Evolutionary conservation across 1,139 yeast genomes (phyloP).

Genomic region (Debaryomyces psychrophilus): DNA sequence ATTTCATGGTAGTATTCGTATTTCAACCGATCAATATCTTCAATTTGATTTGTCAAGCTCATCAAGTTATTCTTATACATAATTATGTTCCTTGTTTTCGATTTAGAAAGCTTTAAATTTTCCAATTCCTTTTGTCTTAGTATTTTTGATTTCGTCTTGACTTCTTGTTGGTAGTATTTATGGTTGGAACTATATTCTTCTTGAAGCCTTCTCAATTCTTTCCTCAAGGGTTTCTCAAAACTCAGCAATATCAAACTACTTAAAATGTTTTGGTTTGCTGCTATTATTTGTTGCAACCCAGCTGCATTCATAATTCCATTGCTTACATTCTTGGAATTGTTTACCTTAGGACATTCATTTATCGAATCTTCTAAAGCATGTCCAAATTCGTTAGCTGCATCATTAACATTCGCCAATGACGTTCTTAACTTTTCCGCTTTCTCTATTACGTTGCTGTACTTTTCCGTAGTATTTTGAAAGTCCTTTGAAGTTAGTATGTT

Average conservation of each 20-base stretch:
- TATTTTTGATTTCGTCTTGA: constrained; percentile 51
- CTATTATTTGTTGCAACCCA: constrained; percentile 74
- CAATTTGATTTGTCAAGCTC: constrained; percentile 71
- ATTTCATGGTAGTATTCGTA: constrained; percentile 74
- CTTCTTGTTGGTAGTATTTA: constrained; percentile 53
- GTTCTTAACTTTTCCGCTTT: constrained; percentile 56
- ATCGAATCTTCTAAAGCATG: constrained; percentile 60
- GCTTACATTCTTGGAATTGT: constrained; percentile 64
- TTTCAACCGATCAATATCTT: constrained; percentile 75
- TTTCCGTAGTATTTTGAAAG: constrained; percentile 48
- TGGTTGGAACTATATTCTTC: constrained; percentile 47
- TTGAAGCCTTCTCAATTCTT: constrained; percentile 46
- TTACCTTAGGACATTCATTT: constrained; percentile 60
- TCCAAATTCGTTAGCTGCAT: constrained; percentile 76
- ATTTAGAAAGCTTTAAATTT: constrained; percentile 56
- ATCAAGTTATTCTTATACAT: constrained; percentile 66
- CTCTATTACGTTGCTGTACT: constrained; percentile 50
- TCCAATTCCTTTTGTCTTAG: constrained; percentile 60
- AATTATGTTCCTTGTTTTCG: constrained; percentile 60
- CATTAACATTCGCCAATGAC: constrained; percentile 54
- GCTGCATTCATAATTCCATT: constrained; percentile 75
- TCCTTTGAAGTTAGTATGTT: constrained; percentile 63
- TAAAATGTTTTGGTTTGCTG: constrained; percentile 77
- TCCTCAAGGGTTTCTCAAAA: constrained; percentile 58
- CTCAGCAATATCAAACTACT: constrained; percentile 55